Percentiles rank a stretch among this genome's conserved stretches.
phyloP scores from a whole-genome alignment of 2,329 filamentous ascomycete genomes.

The Boeremia exigua region DNA sequence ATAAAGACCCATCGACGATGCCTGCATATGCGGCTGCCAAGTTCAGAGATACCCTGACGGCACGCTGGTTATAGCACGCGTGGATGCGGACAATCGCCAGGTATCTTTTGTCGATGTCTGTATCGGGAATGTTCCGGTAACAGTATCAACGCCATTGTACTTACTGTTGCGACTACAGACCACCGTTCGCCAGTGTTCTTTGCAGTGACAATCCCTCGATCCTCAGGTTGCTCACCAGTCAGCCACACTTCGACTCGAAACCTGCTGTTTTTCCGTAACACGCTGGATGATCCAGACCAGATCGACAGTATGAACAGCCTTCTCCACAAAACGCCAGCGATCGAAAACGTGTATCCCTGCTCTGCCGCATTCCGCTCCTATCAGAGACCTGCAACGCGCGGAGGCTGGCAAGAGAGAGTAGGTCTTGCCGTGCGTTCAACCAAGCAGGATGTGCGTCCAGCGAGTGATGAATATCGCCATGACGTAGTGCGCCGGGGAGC shows the following conservation, averaged over 20 bases:
- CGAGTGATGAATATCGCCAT: conserved; percentile 15
- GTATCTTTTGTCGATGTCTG: not conserved
- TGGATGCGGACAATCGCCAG: conserved; percentile 1
- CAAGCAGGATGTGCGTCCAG: conserved; percentile 29
- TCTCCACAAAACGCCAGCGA: conserved; percentile 20
- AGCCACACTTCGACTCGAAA: conserved; percentile 11
- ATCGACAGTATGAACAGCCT: conserved; percentile 34
- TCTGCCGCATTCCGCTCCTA: conserved; percentile 25
- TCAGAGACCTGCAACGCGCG: conserved; percentile 19
- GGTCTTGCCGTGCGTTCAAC: conserved; percentile 23
- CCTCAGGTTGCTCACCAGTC: not conserved
- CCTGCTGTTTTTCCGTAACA: conserved; percentile 9
- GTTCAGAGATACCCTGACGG: conserved; percentile 23
- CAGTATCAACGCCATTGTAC: not conserved
- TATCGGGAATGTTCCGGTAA: not conserved
- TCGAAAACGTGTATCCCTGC: conserved; percentile 21
- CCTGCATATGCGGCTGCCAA: conserved; percentile 27
- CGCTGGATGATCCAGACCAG: conserved; percentile 31
- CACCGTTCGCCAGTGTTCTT: not conserved
- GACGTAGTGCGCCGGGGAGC: conserved; percentile 27
- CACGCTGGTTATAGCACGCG: conserved; percentile 19
- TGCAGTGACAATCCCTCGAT: not conserved
- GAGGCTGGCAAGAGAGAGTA: conserved; percentile 16
- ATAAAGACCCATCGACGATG: conserved; percentile 43
- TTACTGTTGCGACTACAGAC: not conserved